phyloP scores from a whole-genome alignment of 495 filamentous ascomycete genomes.

The Hypoxylon cercidicola region DNA sequence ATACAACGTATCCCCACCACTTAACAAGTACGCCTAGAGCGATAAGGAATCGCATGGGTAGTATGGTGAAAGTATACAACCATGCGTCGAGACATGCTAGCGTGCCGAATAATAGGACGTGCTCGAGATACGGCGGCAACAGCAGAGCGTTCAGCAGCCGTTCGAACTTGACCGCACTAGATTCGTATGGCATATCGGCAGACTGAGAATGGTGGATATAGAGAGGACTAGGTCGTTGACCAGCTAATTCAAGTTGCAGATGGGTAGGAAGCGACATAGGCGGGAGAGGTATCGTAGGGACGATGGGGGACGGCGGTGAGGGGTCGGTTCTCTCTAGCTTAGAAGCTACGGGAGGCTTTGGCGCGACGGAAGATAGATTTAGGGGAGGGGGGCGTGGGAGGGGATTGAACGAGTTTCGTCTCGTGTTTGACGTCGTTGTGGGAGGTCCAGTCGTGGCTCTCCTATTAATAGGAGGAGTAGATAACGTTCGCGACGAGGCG shows the following conservation, averaged over 20 bases:
- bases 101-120: slow-evolving; percentile 84
- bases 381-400: slow-evolving; percentile 45
- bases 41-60: slow-evolving; percentile 89
- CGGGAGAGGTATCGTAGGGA: slow-evolving; percentile 77
- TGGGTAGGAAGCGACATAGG: slow-evolving; percentile 89
- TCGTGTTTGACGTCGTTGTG: slow-evolving; percentile 29
- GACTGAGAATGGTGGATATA: slow-evolving; percentile 84
- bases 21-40: slow-evolving; percentile 77
- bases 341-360: slow-evolving; percentile 26
- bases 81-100: slow-evolving; percentile 95
- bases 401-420: slow-evolving; percentile 50
- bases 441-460: slow-evolving; percentile 45
- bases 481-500: slow-evolving; percentile 51
- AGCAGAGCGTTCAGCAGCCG: slow-evolving; percentile 89
- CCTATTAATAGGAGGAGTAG: slow-evolving; percentile 56
- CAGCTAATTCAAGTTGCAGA: slow-evolving; percentile 87
- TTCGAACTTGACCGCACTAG: slow-evolving; percentile 94
- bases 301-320: slow-evolving; percentile 71
- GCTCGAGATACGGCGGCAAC: slow-evolving; percentile 84
- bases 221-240: slow-evolving; percentile 81
- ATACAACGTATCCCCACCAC: slow-evolving; percentile 75
- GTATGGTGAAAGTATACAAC: slow-evolving; percentile 94
- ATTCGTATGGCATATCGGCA: slow-evolving; percentile 88
- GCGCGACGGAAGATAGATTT: slow-evolving; percentile 32
- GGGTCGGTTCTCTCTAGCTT: slow-evolving; percentile 43